Percentiles rank a stretch among this genome's conserved stretches.
phyloP scores from a whole-genome alignment of 78 protist genomes.

The Dictyostelium citrinum region DNA sequence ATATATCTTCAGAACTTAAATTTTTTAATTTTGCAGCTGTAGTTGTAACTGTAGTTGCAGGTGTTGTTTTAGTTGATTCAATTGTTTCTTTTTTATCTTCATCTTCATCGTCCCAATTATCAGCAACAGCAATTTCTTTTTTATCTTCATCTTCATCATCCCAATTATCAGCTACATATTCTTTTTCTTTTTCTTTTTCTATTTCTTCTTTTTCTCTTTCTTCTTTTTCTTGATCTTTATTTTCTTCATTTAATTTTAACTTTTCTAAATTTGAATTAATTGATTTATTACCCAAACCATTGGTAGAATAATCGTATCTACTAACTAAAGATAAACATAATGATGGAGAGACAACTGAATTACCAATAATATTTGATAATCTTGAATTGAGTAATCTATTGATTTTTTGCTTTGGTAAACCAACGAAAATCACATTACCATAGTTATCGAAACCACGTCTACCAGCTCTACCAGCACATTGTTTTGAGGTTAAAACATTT shows the following conservation, averaged over 20 bases:
- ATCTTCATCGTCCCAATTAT: neutral
- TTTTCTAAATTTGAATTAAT: neutral
- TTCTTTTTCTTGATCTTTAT: neutral
- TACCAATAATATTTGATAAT: constrained; percentile 37
- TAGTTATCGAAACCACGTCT: constrained; percentile 89
- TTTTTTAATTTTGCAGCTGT: neutral
- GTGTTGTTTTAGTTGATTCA: neutral
- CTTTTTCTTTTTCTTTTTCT: neutral
- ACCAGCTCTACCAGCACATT: constrained; percentile 95
- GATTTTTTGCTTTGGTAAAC: constrained; percentile 17
- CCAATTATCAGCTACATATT: neutral
- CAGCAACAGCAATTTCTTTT: neutral
- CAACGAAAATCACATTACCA: constrained; percentile 86
- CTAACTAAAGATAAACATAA: neutral
- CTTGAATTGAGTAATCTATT: constrained; percentile 14
- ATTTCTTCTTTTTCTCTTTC: neutral
- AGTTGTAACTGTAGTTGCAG: neutral
- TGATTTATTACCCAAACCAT: neutral
- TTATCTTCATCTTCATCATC: neutral
- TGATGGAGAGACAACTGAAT: constrained; percentile 14
- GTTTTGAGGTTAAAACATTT: constrained; percentile 84
- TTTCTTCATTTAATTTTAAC: neutral
- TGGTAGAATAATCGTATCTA: neutral
- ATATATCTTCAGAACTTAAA: neutral
- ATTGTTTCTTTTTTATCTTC: neutral